Base-by-base conservation (phyloP, 495 filamentous ascomycete species). In the Evernia prunastri region DNA sequence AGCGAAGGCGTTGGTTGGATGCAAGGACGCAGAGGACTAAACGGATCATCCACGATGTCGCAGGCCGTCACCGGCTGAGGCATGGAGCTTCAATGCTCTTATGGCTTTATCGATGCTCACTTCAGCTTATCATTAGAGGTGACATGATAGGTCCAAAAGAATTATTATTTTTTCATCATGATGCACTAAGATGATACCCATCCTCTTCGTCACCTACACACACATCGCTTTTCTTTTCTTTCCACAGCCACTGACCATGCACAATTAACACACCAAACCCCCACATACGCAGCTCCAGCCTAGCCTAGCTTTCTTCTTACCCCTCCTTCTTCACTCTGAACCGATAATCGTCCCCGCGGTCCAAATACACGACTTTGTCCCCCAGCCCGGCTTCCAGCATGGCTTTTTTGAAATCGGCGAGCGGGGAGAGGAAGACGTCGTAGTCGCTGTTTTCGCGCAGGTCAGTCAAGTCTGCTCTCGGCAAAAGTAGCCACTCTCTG, bases 321-420 rank as follows among this genome's bases (percentile, higher is more conserved):
- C 3, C 11, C 6, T 51, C 20, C 4, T 27, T 13, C 23, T 3
- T 5, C 13, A 86, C 83, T n/a, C 70, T 70, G 65, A 88, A 88
- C 43, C 69, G 63, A 71, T 81, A 89, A 67, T 78, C 66, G 49
- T 89, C 87, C 56, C 78, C 80, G 12, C 84, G 74, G 67, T 87
- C 85, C 66, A 89, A 68, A 76, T 86, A 84, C 11, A 89, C 81
- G 8, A 88, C 83, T 62, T 77, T 75, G 5, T 80, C 75, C 12
- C 59, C 64, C 59, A 84, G 69, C 0, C 82, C 85, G 0, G 79
- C 83, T 29, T 70, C 75, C 45, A 78, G 73, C 10, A 88, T 80
- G 56, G 79, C 79, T 47, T 77, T 77, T 71, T 78, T 80, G 66
- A 89, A 88, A 58, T 87, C 86, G n/a, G 73, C 72, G 64, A 88